Percentiles rank a stretch among this genome's conserved stretches.
phyloP scores from a whole-genome alignment of 192 early-diverging fungal species.

The Diversispora epigaea region DNA sequence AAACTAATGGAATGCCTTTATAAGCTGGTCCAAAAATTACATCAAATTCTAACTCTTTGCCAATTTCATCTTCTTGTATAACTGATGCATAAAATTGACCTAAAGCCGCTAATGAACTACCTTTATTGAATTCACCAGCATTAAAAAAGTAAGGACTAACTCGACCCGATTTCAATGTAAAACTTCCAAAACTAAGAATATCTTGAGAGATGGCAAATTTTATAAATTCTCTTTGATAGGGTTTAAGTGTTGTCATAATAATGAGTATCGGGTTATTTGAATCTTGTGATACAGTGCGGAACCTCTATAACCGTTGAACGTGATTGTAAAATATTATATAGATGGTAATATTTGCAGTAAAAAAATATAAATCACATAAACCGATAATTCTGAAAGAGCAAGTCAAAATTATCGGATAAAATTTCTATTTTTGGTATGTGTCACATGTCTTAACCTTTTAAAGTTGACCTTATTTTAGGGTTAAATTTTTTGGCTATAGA shows the following conservation, averaged over 20 bases:
- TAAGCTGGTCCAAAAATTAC: constrained; percentile 98
- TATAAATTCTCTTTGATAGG: constrained; percentile 93
- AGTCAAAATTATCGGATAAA: too few relatives aligned
- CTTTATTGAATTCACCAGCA: constrained; percentile 93
- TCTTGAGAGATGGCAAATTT: constrained; percentile 81
- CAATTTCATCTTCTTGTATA: constrained; percentile 54
- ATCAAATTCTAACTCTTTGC: constrained; percentile 64
- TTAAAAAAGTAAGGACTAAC: constrained; percentile 99
- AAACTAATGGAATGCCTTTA: constrained; percentile 96
- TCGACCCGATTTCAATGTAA: constrained; percentile 93
- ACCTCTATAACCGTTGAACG: too few relatives aligned
- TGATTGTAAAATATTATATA: too few relatives aligned
- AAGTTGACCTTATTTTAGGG: too few relatives aligned
- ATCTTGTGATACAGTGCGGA: too few relatives aligned
- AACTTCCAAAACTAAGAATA: constrained; percentile 90
- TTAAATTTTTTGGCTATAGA: too few relatives aligned
- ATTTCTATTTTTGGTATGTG: too few relatives aligned
- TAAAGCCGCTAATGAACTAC: constrained; percentile 75
- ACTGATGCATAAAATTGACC: constrained; percentile 90
- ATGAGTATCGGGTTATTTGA: too few relatives aligned
- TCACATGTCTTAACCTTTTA: too few relatives aligned
- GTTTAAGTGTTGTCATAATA: constrained; percentile 44
- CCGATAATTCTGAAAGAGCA: too few relatives aligned
- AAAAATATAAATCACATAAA: too few relatives aligned
- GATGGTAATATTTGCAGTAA: too few relatives aligned